Base-by-base conservation (phyloP, 2,329 filamentous ascomycete genomes). In the Sporothrix brasiliensis region DNA sequence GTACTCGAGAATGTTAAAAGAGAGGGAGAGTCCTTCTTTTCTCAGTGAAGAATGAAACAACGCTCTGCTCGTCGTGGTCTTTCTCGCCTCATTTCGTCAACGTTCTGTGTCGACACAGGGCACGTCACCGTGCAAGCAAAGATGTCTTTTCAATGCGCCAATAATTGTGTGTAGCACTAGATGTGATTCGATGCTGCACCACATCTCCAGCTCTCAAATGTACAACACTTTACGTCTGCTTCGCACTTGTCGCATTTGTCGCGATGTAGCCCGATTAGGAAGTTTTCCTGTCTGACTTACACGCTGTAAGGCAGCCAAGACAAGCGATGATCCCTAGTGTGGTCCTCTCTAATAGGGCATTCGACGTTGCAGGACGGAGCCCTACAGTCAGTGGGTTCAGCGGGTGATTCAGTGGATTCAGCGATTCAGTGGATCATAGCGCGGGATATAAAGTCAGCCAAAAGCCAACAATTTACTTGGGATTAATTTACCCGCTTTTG, bases 241-340 rank as follows among this genome's bases (percentile, higher is more conserved):
- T 50, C n/a, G 49, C 5, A 16, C 14, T 49, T 6, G 14, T 39
- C 30, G 54, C 54, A 39, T 21, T 56, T 7, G 6, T 39, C 54
- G 16, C 34, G 24, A 41, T 16, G 63, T 53, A 34, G 52, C 67
- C 67, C 53, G 41, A 68, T 58, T 68, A 68, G 67, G 67, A 68
- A 68, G 60, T 50, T 68, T 44, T 4, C 2, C 11, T 3, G 3
- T 16, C 53, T 50, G 52, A 68, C 67, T 68, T 68, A 68, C 67
- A 68, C 67, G 66, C 61, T 52, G 47, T n/a, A 49, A 27, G 41
- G 60, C 60, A 50, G 60, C 60, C 60, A 56, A 49, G 49, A 34
- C 63, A 53, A 11, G 63, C 47, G 49, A 52, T 53, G 63, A 9
- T 61, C 39, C n/a, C 58, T 47, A 44, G 58, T 16, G 21, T 16